These are phyloP conservation scores for Amoebophrya sp. DNA, from an alignment of 169 alveolate species.

Conservation along the genomic window DNA sequence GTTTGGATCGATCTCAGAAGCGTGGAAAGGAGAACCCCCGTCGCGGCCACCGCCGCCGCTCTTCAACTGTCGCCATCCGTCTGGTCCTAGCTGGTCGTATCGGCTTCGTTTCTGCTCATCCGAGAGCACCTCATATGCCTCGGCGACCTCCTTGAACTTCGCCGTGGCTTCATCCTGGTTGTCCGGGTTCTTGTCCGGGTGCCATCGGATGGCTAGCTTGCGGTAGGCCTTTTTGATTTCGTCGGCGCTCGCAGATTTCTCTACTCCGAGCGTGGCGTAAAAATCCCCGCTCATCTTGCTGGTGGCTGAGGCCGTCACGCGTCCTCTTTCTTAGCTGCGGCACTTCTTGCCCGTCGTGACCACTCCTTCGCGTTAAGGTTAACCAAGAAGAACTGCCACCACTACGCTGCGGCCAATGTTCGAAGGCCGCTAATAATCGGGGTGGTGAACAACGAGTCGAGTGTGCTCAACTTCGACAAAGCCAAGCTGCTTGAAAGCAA, in stretches of 20 bases:
- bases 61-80: neutral
- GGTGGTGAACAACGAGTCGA: too few relatives aligned
- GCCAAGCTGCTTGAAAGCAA: too few relatives aligned
- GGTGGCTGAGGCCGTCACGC: too few relatives aligned
- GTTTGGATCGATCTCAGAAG: neutral
- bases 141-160: constrained; percentile 63
- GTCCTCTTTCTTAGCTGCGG: too few relatives aligned
- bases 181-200: constrained; percentile 59
- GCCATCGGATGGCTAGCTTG: constrained; percentile 48
- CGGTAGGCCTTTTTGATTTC: constrained; percentile 57
- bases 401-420: too few relatives aligned
- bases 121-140: constrained; percentile 68
- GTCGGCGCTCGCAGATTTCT: constrained; percentile 28
- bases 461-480: too few relatives aligned
- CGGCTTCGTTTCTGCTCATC: constrained; percentile 52
- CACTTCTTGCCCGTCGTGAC: too few relatives aligned
- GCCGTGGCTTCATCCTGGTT: constrained; percentile 58
- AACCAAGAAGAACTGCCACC: too few relatives aligned
- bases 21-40: neutral
- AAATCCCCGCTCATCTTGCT: too few relatives aligned
- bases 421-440: too few relatives aligned
- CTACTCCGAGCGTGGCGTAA: constrained; percentile 30
- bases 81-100: neutral
- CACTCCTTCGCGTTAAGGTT: too few relatives aligned
- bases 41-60: neutral